Evolutionary conservation across 2,329 filamentous ascomycete species (phyloP), one percentile per base, ranked within the genome.

Genomic region (Calycina herbarum): DNA sequence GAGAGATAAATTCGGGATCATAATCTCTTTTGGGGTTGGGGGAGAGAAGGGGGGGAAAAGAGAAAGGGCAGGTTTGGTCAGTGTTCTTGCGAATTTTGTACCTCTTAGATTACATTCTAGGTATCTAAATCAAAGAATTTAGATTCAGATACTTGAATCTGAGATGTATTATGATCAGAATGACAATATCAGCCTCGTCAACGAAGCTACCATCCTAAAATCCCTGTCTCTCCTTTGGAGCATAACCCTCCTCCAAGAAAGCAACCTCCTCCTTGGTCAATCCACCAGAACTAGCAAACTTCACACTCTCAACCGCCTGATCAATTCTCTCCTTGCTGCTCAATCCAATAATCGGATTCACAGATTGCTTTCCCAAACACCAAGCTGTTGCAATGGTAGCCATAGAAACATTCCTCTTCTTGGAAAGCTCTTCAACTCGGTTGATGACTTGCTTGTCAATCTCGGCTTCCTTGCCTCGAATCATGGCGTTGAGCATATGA

Each of bases 341-440:
- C 57, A 87, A 73, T 0, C 85, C 84, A 64, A 86, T 74, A 68
- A 86, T 86, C 0, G 85, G 85, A 66, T 78, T 80, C 2, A 79
- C 79, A 64, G 78, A 78, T 65, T 79, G 77, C 65, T 79, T 77
- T 15, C 63, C 58, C 65, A 83, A 65, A 15, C 78, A 76, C 86
- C 86, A 89, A 5, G 85, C 85, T 58, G 84, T 81, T 1, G 85
- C 83, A 45, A 89, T 80, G 66, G 83, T 80, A 51, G 83, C 82
- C 86, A 89, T 89, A 66, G 79, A 84, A 69, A 83, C 79, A 0
- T 79, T 81, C 71, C 82, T 82, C 78, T 84, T 85, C 71, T 81
- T 79, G 2, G 85, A 83, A 40, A 87, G 67, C 59, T 70, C 66
- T 56, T 68, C 63, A 31, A 72, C 69, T 13, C 70, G 60, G n/a